Evolutionary conservation across 1,139 yeast species (phyloP), one percentile per base, ranked within the genome.

Genomic region (Debaryomyces sp.): DNA sequence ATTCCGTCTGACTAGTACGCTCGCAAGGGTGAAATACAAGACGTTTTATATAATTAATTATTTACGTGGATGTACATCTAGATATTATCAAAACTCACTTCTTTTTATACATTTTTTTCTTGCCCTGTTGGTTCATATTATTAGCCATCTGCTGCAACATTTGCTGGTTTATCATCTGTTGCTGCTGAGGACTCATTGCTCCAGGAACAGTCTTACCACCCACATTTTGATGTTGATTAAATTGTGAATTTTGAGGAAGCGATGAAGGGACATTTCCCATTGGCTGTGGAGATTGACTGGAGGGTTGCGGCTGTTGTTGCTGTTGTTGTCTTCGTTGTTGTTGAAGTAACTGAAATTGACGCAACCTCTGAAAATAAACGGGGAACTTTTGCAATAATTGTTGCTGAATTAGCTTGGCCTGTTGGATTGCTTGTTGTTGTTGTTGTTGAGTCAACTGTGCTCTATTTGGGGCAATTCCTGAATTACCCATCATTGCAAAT

Each of bases 391-490:
- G 79, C 4, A 74, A 56, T 48, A 76, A 61, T 47, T 73, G 78
- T 48, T 73, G 80, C 54, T 75, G 80, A 39, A 73, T 63, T 32
- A 67, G 54, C 50, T 74, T 73, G 9, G 78, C 78, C 53, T 76
- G 80, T 48, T 73, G 76, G 21, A 73, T 57, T 0, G 80, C 80
- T 52, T 73, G 78, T 52, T 73, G 79, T 48, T 75, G 77, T 51
- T 76, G 80, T 48, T 73, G 78, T 5, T 75, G 75, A 3, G 71
- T 72, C 48, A 76, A 67, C 48, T 70, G 71, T 27, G 73, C 70
- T 17, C 78, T 67, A 49, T 72, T 75, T 8, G 80, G 80, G 1
- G 80, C 75, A 10, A 73, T 60, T 1, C 81, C 81, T 10, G 75
- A 62, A 50, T 73, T 74, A 12, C 79, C 77, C 80, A 76, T 75